Base-by-base conservation (phyloP, 495 filamentous ascomycete species). In the Ascobolus immersus region DNA sequence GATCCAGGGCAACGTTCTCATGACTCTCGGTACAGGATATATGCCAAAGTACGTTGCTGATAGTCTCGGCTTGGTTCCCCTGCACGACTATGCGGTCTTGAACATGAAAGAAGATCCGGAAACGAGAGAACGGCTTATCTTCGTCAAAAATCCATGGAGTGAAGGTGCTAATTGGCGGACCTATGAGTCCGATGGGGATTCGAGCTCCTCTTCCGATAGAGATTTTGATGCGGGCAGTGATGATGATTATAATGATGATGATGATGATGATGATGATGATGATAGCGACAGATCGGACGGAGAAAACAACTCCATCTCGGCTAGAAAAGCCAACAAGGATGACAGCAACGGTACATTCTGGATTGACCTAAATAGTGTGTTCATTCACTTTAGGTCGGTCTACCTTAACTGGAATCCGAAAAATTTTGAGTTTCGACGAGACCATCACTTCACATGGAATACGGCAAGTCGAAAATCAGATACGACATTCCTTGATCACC, bases 371-470 rank as follows among this genome's bases (percentile, higher is more conserved):
- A 71, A 81, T 35, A 72, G 77, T 32, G 66, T 91, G 5, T 61
- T 79, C 20, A 81, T 86, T 43, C 67, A 86, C 44, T 99, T 92
- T 41, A 77, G 92, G 39, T 89, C 82, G 17, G 61, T 94, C 19
- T 99, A 94, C 52, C 57, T 94, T 28, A 99, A 93, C 52, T 99
- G 89, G 89, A 92, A 90, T 43, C 82, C 89, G 4, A 64, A 61
- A 2, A 56, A 92, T 5, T 99, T 99, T 52, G 55, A 54, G 9
- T 54, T 72, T 41, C 70, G 77, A 18, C 68, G 91, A 48, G 81
- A 94, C 44, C 62, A 79, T 34, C 86, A 99, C 52, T 91, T 94
- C 50, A 55, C 61, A 2, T 99, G 86, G 86, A 65, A 76, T 23
- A 57, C 89, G 12, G 61, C 70, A 0, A 57, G 51, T n/a, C 54